Conservation (phyloP, 2,329 filamentous ascomycete species). For the Pleoardoris graminearum region DNA sequence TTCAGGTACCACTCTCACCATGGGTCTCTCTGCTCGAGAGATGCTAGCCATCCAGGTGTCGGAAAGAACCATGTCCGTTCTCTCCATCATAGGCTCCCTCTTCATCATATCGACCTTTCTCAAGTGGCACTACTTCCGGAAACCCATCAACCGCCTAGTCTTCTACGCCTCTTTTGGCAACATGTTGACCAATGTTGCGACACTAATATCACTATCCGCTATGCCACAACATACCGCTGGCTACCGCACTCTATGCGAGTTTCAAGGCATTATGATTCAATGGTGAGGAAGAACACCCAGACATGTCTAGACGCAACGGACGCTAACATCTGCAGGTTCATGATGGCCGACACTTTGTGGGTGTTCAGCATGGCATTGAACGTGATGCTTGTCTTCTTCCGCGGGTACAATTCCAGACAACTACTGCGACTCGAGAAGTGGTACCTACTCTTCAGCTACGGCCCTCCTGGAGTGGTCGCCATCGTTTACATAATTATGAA, state of each 20-base stretch:
- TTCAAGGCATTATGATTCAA: constrained; percentile 80
- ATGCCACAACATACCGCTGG: constrained; percentile 44
- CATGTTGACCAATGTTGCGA: constrained; percentile 74
- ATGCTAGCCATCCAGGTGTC: constrained; percentile 59
- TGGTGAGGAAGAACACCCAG: constrained; percentile 69
- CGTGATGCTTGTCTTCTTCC: constrained; percentile 80
- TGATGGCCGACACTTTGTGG: constrained; percentile 76
- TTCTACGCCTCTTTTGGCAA: constrained; percentile 86
- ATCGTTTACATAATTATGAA: constrained; percentile 69
- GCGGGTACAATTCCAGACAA: constrained; percentile 67
- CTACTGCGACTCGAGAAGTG: constrained; percentile 70
- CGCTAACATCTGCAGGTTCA: constrained; percentile 61
- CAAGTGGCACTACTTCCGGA: constrained; percentile 71
- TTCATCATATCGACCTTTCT: constrained; percentile 75
- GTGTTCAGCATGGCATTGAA: constrained; percentile 80
- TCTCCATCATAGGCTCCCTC: constrained; percentile 71
- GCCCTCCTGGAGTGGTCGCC: constrained; percentile 70
- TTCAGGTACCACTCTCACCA: no score
- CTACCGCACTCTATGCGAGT: constrained; percentile 66
- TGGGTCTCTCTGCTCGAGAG: constrained; percentile 18
- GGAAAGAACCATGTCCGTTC: constrained; percentile 69
- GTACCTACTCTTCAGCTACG: constrained; percentile 73
- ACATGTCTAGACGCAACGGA: constrained; percentile 11
- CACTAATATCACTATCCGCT: constrained; percentile 69
- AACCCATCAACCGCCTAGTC: constrained; percentile 83